A percentile compares a stretch with the other conserved stretches of the same genome.
These are phyloP conservation scores for Cornus kousa DNA, from an alignment of 148 eudicot genomes.

Conservation along the genomic window DNA sequence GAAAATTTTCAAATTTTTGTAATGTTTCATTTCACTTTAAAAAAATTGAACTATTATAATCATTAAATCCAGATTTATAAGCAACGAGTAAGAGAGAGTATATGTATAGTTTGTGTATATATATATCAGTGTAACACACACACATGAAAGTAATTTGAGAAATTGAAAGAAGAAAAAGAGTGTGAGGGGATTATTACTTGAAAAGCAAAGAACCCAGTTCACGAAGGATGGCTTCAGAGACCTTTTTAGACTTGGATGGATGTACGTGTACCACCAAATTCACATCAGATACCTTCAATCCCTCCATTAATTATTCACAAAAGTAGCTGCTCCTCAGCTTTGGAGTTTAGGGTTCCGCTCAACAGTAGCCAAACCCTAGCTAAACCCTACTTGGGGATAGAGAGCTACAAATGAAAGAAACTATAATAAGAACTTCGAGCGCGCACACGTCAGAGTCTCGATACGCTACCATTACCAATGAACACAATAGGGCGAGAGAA, in stretches of 20 bases:
- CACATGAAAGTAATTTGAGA: neutral
- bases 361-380: neutral
- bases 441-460: no score
- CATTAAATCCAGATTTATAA: no score
- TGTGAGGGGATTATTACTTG: constrained; percentile 37
- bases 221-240: constrained; percentile 39
- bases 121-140: neutral
- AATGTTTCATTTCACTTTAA: no score
- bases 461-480: no score
- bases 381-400: neutral
- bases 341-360: neutral
- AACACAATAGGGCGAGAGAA: no score
- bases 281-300: constrained; percentile 47
- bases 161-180: neutral
- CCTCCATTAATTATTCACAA: constrained; percentile 39
- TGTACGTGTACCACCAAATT: constrained; percentile 53
- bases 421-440: no score
- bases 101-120: no score
- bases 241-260: constrained; percentile 59
- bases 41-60: no score
- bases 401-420: no score
- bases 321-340: neutral
- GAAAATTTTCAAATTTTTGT: no score
- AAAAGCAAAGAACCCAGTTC: constrained; percentile 67
- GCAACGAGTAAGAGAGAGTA: no score